Conservation (phyloP, 306 rosid species). For the Rosa persica region DNA sequence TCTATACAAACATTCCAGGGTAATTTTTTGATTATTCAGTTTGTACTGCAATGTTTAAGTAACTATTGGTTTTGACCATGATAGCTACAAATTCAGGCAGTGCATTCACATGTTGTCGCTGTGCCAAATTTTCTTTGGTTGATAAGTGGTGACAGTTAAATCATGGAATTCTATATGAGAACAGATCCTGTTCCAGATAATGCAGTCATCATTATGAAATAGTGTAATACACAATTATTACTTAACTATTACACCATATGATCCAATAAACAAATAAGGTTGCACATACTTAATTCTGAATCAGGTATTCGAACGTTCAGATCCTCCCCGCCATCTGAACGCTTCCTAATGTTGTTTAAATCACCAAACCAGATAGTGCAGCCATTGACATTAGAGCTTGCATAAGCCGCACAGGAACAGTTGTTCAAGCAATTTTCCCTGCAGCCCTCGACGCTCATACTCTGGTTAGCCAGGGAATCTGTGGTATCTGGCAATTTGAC, state of each 20-base stretch:
- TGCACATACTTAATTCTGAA: constrained; percentile 33
- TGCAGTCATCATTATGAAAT: background rate
- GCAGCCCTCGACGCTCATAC: constrained; percentile 41
- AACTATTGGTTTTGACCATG: background rate
- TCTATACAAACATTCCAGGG: background rate
- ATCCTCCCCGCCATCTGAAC: constrained; percentile 26
- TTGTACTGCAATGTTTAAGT: background rate
- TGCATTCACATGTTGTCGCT: background rate
- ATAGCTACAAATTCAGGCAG: background rate
- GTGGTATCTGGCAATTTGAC: constrained; percentile 42
- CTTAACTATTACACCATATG: no score
- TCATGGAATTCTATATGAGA: background rate
- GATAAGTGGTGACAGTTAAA: background rate
- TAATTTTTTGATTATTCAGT: no score
- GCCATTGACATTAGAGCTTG: constrained; percentile 42
- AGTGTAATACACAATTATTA: background rate
- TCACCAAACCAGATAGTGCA: constrained; percentile 55
- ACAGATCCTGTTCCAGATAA: background rate
- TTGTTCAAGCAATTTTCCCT: constrained; percentile 41
- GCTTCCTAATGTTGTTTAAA: constrained; percentile 36
- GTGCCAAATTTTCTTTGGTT: background rate
- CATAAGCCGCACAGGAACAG: constrained; percentile 57
- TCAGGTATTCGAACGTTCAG: constrained; percentile 32
- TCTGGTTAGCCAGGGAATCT: constrained; percentile 34
- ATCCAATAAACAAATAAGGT: background rate